Conservation (phyloP, 768 basidiomycete species). For the Boletus coccyginus region DNA sequence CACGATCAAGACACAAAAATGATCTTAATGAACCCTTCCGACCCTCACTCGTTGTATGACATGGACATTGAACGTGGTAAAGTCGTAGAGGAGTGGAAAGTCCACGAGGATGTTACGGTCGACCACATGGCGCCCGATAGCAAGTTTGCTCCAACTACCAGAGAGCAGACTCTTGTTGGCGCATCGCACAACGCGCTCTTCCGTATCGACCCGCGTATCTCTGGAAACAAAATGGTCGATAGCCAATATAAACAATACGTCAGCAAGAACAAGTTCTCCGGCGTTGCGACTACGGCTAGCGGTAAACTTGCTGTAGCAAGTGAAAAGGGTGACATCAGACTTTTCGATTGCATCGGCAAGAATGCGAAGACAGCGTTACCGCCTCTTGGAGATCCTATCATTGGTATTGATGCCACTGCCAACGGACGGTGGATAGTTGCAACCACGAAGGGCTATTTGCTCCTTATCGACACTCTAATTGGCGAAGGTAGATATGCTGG, state of each 20-base stretch:
- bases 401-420: constrained; percentile 92
- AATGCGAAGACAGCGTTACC: constrained; percentile 98
- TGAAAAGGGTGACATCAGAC: constrained; percentile 92
- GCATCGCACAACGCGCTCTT: constrained; percentile 93
- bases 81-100: constrained; percentile 98
- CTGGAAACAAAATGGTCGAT: constrained; percentile 91
- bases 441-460: constrained; percentile 89
- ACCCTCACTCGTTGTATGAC: constrained; percentile 79
- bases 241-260: constrained; percentile 95
- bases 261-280: constrained; percentile 93
- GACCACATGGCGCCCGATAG: constrained; percentile 88
- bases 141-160: constrained; percentile 93
- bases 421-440: constrained; percentile 94
- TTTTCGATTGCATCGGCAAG: constrained; percentile 96
- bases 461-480: constrained; percentile 93
- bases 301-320: constrained; percentile 93
- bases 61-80: constrained; percentile 95
- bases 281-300: constrained; percentile 79
- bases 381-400: constrained; percentile 91
- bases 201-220: constrained; percentile 94
- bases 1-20: constrained; percentile 96
- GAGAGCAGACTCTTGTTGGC: constrained; percentile 91
- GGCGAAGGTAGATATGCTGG: constrained; percentile 86
- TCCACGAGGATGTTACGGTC: constrained; percentile 86
- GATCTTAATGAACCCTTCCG: constrained; percentile 82